Evolutionary conservation across 768 basidiomycete species (phyloP).

Genomic region (Lentinula guzmanii): DNA sequence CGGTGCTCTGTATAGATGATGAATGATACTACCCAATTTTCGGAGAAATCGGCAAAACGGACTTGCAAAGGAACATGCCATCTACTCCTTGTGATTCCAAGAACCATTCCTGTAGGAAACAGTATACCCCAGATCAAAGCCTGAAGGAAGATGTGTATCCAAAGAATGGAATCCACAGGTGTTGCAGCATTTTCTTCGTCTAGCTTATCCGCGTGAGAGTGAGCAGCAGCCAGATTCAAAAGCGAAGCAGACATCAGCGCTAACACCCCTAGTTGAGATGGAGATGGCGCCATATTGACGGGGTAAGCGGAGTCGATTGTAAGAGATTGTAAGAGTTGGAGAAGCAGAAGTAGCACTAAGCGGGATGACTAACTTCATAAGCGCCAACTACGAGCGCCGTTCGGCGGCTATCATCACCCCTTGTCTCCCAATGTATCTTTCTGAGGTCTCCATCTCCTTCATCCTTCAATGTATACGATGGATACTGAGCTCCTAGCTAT

Average conservation of each 20-base stretch:
- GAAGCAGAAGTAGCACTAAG: neutral
- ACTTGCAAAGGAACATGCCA: slow-evolving; percentile 93
- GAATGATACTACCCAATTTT: neutral
- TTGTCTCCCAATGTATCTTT: too few species aligned
- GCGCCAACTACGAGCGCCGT: too few species aligned
- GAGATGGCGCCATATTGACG: neutral
- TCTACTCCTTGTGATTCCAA: slow-evolving; percentile 69
- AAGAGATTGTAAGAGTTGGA: neutral
- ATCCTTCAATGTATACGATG: too few species aligned
- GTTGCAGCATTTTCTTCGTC: slow-evolving; percentile 57
- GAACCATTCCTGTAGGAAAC: slow-evolving; percentile 81
- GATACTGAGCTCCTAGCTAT: too few species aligned
- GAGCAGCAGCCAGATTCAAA: slow-evolving; percentile 27
- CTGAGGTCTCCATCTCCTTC: too few species aligned
- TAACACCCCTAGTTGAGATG: neutral
- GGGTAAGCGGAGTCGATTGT: too few species aligned
- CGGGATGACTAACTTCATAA: too few species aligned
- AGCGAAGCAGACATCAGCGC: neutral
- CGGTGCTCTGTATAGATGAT: slow-evolving; percentile 40
- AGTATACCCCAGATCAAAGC: slow-evolving; percentile 76
- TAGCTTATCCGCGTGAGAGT: slow-evolving; percentile 57
- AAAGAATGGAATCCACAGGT: slow-evolving; percentile 73
- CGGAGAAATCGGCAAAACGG: slow-evolving; percentile 9
- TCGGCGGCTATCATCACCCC: too few species aligned
- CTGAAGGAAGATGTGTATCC: slow-evolving; percentile 81